Percentiles rank a stretch among this genome's conserved stretches.
phyloP scores from a whole-genome alignment of 2,329 filamentous ascomycete species.

The Alternaria gansuensis region DNA sequence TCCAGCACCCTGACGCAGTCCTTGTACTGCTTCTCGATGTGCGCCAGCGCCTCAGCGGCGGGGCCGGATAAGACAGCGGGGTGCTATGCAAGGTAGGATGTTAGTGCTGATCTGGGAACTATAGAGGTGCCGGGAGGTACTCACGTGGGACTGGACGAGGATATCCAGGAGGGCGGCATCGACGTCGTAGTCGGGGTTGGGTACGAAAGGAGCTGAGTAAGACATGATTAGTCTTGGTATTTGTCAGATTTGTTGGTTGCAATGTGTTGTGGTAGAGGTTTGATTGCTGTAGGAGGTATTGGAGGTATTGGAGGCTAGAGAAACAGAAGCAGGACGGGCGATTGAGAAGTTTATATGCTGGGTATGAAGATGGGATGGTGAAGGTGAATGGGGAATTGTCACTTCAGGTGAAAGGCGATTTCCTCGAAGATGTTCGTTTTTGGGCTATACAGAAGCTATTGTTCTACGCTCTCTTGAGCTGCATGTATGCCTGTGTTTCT shows the following conservation, averaged over 20 bases:
- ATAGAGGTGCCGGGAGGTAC: neutral
- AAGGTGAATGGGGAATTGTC: neutral
- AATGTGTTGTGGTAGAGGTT: neutral
- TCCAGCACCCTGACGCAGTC: neutral
- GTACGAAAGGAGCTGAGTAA: neutral
- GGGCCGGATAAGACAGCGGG: neutral
- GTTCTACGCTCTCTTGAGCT: slow-evolving; percentile 1
- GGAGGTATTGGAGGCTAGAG: neutral
- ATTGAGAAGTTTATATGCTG: neutral
- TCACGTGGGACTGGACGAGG: neutral
- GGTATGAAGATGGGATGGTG: neutral
- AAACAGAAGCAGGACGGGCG: neutral
- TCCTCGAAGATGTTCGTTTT: neutral
- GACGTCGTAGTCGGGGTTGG: neutral
- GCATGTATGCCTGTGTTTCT: neutral
- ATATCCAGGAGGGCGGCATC: neutral
- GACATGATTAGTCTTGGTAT: neutral
- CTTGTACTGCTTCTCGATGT: neutral
- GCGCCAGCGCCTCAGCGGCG: neutral
- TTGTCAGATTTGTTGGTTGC: neutral
- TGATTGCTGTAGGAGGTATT: neutral
- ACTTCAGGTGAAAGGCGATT: neutral
- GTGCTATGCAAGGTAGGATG: neutral
- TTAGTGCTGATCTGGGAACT: neutral
- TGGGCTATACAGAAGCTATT: slow-evolving; percentile 6